Evolutionary conservation across 768 basidiomycete species (phyloP), one percentile per base, ranked within the genome.

Genomic region (Suillus subalutaceus): DNA sequence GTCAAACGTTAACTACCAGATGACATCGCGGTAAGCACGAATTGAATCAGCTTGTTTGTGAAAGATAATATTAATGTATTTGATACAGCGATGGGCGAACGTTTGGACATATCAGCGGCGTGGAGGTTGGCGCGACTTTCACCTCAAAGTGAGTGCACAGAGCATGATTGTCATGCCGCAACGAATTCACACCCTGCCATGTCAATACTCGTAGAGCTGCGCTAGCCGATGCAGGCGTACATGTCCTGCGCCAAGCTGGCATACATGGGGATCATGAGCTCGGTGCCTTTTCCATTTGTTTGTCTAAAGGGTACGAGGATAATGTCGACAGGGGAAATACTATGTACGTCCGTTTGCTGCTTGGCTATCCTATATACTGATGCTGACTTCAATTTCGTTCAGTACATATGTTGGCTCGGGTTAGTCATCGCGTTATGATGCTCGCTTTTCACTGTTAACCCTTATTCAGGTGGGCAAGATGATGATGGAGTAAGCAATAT

Each of bases 301-400:
- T 83, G 20, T 80, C 82, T 44, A 75, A 70, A 16, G 80, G 80
- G 8, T 83, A 83, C 50, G 78, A 80, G 55, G 82, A 83, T 68
- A 78, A 83, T 65, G n/a, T 58, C 2, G 82, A 83, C 40, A 1
- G 52, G 0, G 82, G 82, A 38, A 75, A 80, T 0, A 74, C 5
- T 8, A 79, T 83, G 81, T 82, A 66, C 5, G 79, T 38, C 50
- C 13, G 8, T 65, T 44, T 13, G 6, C 20, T 56, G 3, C 20
- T 20, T n/a, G 6, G 10, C 13, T 30, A 46, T 18, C 18, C n/a
- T 23, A 26, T 32, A 63, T 20, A 10, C 52, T 41, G 67, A 73
- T 43, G 67, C n/a, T 30, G 2, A 10, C 16, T 37, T 63, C 13
- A 1, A 4, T 41, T 59, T 23, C 65, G 64, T 40, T 37, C 30